These are phyloP conservation scores for Lycium ferocissimum DNA, from an alignment of 257 asterid genomes.

Conservation along the genomic window DNA sequence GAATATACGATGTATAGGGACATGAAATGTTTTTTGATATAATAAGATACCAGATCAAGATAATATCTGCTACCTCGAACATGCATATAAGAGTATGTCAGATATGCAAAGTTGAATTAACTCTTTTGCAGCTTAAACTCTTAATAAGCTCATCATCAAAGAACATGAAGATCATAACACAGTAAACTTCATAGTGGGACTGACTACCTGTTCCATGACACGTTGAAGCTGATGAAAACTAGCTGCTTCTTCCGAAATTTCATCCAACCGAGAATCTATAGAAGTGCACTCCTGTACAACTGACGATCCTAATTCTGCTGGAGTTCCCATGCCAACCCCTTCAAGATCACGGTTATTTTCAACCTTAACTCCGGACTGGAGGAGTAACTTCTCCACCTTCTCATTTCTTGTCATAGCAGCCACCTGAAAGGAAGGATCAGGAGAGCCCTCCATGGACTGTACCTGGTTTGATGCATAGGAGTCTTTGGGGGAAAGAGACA, in stretches of 20 bases:
- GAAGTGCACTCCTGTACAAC: conserved; percentile 50
- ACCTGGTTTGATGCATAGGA: conserved; percentile 54
- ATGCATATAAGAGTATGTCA: conserved; percentile 16
- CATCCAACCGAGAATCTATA: conserved; percentile 51
- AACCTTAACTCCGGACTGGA: conserved; percentile 42
- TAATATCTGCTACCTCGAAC: conserved; percentile 4
- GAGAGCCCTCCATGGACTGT: conserved; percentile 45
- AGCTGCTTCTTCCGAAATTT: conserved; percentile 61
- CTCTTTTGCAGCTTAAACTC: conserved; percentile 19
- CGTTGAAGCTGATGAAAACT: conserved; percentile 76
- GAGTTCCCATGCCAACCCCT: conserved; percentile 45
- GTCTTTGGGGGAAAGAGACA: conserved; percentile 57
- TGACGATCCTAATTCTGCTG: conserved; percentile 60
- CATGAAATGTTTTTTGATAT: neutral
- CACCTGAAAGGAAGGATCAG: conserved; percentile 43
- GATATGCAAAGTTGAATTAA: neutral
- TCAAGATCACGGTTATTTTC: conserved; percentile 48
- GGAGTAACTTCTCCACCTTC: conserved; percentile 44
- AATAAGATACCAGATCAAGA: neutral
- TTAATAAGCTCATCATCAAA: neutral
- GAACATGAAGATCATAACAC: neutral
- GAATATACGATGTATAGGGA: neutral
- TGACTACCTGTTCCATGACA: conserved; percentile 74
- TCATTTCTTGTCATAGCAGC: conserved; percentile 45
- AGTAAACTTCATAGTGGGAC: conserved; percentile 6